Conservation (phyloP, 805 yeast genomes). For the Yamadazyma laniorum region DNA sequence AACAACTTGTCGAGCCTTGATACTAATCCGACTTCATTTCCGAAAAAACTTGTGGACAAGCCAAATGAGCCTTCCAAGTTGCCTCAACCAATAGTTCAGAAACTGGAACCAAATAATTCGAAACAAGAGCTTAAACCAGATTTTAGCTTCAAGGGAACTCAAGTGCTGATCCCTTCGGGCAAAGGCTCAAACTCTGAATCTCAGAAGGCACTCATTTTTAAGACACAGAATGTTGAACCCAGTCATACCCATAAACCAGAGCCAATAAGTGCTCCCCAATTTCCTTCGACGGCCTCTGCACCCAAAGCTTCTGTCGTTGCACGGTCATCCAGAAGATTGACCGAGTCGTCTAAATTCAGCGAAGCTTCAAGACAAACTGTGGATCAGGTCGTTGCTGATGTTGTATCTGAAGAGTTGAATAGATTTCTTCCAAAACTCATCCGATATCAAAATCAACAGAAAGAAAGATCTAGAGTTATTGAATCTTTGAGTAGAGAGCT, state of each 20-base stretch:
- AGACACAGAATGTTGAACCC: neutral
- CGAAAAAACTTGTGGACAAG: neutral
- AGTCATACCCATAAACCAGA: neutral
- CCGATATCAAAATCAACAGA: constrained; percentile 18
- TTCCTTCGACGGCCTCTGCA: neutral
- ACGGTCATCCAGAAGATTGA: constrained; percentile 19
- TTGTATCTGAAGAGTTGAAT: constrained; percentile 25
- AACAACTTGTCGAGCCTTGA: neutral
- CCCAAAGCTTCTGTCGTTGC: neutral
- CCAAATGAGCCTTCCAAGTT: neutral
- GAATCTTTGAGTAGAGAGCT: constrained; percentile 48
- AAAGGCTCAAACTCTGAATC: neutral
- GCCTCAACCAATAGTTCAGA: too few species aligned
- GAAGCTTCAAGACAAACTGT: constrained; percentile 26
- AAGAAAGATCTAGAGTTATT: constrained; percentile 26
- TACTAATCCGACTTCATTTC: neutral
- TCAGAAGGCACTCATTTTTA: neutral
- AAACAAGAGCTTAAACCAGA: neutral
- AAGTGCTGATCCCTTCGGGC: too few species aligned
- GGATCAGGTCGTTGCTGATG: constrained; percentile 19
- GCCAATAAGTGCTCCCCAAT: neutral
- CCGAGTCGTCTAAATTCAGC: constrained; percentile 24
- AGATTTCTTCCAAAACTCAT: constrained; percentile 25
- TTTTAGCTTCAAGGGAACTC: neutral
- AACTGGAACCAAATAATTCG: too few species aligned